Conservation (phyloP, 768 basidiomycete species). For the Pleurotus tuber-regium region DNA sequence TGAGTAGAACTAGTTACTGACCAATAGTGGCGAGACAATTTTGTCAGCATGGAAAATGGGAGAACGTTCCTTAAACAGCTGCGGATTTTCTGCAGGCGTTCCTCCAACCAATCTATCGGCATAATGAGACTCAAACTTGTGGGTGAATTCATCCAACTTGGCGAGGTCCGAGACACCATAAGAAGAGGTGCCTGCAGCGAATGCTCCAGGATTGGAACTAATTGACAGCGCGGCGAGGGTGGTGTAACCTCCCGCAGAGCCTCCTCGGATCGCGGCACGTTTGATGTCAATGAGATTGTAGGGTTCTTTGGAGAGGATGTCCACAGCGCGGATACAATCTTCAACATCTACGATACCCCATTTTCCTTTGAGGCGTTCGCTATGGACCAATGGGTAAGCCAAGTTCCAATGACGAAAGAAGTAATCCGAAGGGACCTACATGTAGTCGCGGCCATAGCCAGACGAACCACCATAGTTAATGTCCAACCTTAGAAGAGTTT, state of each 20-base stretch:
- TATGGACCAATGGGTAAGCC: slow-evolving; percentile 1
- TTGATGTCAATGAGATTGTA: slow-evolving; percentile 58
- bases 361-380: slow-evolving; percentile 50
- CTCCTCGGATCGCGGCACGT: slow-evolving; percentile 68
- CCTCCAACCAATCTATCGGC: slow-evolving; percentile 63
- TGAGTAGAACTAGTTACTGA: slow-evolving; percentile 28
- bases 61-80: slow-evolving; percentile 58
- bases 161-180: slow-evolving; percentile 70
- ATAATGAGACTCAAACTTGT: slow-evolving; percentile 70
- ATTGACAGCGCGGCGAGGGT: slow-evolving; percentile 47
- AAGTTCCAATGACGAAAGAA: background rate
- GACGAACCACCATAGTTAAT: slow-evolving; percentile 79
- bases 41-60: slow-evolving; percentile 60
- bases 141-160: slow-evolving; percentile 57
- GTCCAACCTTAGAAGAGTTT: slow-evolving; percentile 47
- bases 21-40: slow-evolving; percentile 64
- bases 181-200: slow-evolving; percentile 61
- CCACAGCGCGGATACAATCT: slow-evolving; percentile 61
- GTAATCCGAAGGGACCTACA: slow-evolving; percentile 14
- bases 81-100: slow-evolving; percentile 49
- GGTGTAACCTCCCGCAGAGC: slow-evolving; percentile 75
- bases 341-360: slow-evolving; percentile 78
- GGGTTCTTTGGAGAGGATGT: slow-evolving; percentile 40
- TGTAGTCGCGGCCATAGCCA: slow-evolving; percentile 70
- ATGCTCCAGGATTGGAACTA: slow-evolving; percentile 40